Evolutionary conservation across 1,284 basidiomycete genomes (phyloP), one percentile per base, ranked within the genome.

Genomic region (Pholiota adiposa): DNA sequence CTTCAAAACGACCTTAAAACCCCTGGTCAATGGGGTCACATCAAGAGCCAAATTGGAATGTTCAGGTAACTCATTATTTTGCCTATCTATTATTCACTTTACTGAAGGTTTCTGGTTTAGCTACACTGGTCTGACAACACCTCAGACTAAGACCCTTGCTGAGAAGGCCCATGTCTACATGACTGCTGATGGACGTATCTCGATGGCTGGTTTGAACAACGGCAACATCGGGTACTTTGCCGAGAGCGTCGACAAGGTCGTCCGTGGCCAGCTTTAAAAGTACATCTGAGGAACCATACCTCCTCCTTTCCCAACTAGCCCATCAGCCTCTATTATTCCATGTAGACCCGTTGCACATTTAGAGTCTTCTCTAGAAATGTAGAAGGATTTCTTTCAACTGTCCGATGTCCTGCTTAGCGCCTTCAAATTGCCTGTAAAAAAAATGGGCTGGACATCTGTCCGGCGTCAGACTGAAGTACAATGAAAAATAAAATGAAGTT

Each of bases 1-100:
- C 80, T 99, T 58, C 90, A 90, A 41, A 77, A 90, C 61, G 88
- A 90, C 71, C 81, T 92, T 69, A 86, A 93, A 73, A 98, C 97
- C 44, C 97, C 97, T 4, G 94, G 95, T 25, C 86, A 92, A 65
- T 99, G 97, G 97, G 85, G 87, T 40, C 97, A 99, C 78, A 94
- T 98, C 80, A 96, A 94, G 81, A 92, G 88, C 72, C 96, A 98
- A 77, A 98, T 98, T 67, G 96, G 94, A 77, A 93, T 93, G 94
- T 94, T 94, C 81, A 92, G 90, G 90, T 91, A 70, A 61, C 73
- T 69, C 51, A 31, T 29, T 40, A 60, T 18, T 51, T 62, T 55
- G 50, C 33, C 48, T 18, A 16, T 54, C 46, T 59, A 43, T 71
- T 59, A 63, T 44, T 49, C 18, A 51, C 21, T 33, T 41, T 55